Evolutionary conservation across 208 protist species (phyloP), one percentile per base, ranked within the genome.

Genomic region (Vickermania spadyakhi): DNA sequence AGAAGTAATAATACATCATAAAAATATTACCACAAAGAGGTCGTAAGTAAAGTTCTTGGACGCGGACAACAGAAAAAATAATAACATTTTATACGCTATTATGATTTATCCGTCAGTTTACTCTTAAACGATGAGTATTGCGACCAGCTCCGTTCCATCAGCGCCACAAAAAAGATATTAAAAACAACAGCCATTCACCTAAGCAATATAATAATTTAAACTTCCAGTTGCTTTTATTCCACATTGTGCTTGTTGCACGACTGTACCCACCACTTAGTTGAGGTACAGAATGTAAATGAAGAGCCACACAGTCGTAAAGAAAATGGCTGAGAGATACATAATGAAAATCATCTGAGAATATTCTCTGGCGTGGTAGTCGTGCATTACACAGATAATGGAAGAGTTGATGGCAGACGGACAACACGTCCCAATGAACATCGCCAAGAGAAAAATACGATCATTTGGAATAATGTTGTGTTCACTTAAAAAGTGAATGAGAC

Each of bases 321-420:
- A 31, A 42, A 71, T 41, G 13, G 58, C 30, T 11, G 13, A 45
- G 29, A 65, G 31, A 28, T 66, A 71, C 66, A 65, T 64, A 0
- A 66, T 26, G 52, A 64, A 58, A 45, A 71, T 64, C 66, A 71
- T 66, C 25, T 42, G 28, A 21, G 66, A 27, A 45, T 72, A 66
- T 27, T 61, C 41, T 18, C 50, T 14, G 3, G 60, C 22, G 28
- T 56, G 60, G 36, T 72, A 72, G 0, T 7, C 52, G 28, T 72
- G 66, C 53, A 72, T 57, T 27, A 58, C 29, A 54, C 66, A 72
- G 31, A 60, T 60, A 45, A 75, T 56, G 29, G 57, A 66, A 1
- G 56, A 58, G 53, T 75, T 68, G 31, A 75, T 65, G 22, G 69
- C 64, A 13, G 64, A 58, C 29, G 69, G 69, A 21, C 56, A 60